Base-by-base conservation (phyloP, 164 flowering plant species). In the Stephania yunnanensis region DNA sequence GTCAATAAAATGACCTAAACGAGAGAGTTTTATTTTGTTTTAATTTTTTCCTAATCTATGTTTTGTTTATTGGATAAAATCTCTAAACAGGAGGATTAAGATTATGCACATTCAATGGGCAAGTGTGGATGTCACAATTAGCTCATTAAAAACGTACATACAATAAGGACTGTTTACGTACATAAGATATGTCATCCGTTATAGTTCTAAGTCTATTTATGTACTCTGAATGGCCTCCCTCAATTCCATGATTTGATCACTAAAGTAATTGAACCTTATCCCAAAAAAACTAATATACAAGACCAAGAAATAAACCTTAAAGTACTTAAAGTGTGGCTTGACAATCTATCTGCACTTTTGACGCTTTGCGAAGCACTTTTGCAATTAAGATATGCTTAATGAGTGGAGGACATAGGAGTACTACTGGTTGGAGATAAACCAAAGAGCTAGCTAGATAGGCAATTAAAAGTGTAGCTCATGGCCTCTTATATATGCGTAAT, bases 301-400 rank as follows among this genome's bases (percentile, higher is more conserved):
- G 15, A 50, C 12, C 55, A 50, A 50, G 7, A 50, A 50, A 50
- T 50, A 50, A 9, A 50, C 64, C 64, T 58, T 58, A 58, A 58
- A 55, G 63, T 4, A 15, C 63, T 55, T 58, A 50, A 15, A 50
- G 64, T 58, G 64, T 58, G 64, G 20, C 5, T 15, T 15, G 64
- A 58, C 64, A 58, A 58, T 58, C 20, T 15, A 58, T 58, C 64
- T 58, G 64, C 64, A 58, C 64, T 58, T 58, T 58, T 58, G 64
- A n/a, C 64, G 19, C 64, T 58, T 58, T 58, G 64, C 64, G 64
- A 36, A 36, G 42, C 19, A 58, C 64, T 15, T 58, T 58, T 58
- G 19, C 68, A 4, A 65, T 65, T 65, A 74, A 66, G 61, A 68
- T 30, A 46, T 46, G 58, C 61, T 74, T 48, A 74, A 74, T 30